Conservation (phyloP, 1,284 basidiomycete genomes). For the Coniophora puteana region DNA sequence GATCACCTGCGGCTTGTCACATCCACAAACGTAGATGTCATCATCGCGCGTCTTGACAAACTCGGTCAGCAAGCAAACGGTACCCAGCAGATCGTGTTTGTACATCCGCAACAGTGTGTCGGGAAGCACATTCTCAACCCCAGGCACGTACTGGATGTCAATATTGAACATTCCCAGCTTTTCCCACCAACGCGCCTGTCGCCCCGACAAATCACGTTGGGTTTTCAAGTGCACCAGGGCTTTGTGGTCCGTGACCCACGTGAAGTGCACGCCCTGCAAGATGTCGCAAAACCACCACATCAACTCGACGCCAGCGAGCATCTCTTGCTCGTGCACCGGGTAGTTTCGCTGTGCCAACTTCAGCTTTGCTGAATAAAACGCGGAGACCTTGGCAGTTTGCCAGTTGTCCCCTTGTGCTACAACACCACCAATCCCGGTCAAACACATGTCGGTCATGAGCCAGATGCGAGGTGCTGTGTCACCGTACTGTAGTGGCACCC, state of each 20-base stretch:
- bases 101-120: slow-evolving; percentile 30
- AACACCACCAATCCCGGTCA: neutral
- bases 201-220: slow-evolving; percentile 2
- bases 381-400: neutral
- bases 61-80: too few species aligned
- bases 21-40: neutral
- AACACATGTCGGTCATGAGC: neutral
- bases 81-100: too few species aligned
- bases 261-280: slow-evolving; percentile 26
- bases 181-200: slow-evolving; percentile 9
- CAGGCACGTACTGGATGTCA: slow-evolving; percentile 28
- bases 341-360: slow-evolving; percentile 35
- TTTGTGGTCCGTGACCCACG: slow-evolving; percentile 35
- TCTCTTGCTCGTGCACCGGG: slow-evolving; percentile 32
- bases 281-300: slow-evolving; percentile 35
- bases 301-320: slow-evolving; percentile 33
- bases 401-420: neutral
- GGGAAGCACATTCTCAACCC: slow-evolving; percentile 28
- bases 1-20: too few species aligned
- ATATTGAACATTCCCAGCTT: slow-evolving; percentile 30
- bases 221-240: slow-evolving; percentile 30
- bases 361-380: slow-evolving; percentile 10
- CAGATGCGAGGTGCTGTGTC: neutral
- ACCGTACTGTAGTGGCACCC: neutral
- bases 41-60: too few species aligned